Conservation (phyloP, 192 early-diverging fungal genomes). For the Entomortierella chlamydospora region DNA sequence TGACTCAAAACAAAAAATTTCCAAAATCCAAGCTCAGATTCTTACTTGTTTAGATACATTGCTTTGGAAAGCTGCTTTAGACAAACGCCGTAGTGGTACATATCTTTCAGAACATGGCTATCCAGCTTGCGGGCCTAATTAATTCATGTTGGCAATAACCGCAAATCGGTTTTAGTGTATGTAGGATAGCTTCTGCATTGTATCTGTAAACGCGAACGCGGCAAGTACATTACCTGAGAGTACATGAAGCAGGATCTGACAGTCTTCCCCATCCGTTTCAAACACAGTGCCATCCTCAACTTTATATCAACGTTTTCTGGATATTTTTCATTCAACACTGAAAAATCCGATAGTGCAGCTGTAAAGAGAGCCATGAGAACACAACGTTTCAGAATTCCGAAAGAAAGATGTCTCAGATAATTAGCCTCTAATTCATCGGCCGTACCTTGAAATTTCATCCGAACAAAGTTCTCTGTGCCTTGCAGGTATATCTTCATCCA, state of each 20-base stretch:
- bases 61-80: conserved; percentile 12
- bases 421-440: background rate
- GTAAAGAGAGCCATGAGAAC: background rate
- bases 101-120: conserved; percentile 14
- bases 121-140: conserved; percentile 40
- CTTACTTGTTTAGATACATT: conserved; percentile 27
- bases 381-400: background rate
- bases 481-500: conserved; percentile 42
- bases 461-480: conserved; percentile 18
- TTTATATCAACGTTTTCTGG: conserved; percentile 26
- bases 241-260: conserved; percentile 15
- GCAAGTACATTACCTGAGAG: conserved; percentile 13
- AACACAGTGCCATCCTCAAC: conserved; percentile 23
- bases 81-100: conserved; percentile 29
- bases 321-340: conserved; percentile 13
- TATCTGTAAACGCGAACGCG: background rate
- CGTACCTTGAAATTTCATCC: conserved; percentile 25
- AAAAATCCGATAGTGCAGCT: conserved; percentile 26
- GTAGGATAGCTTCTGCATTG: no score
- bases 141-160: background rate
- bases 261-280: conserved; percentile 19
- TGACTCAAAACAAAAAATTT: background rate
- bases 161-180: no score
- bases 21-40: background rate
- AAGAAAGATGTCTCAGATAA: background rate